These are phyloP conservation scores for Cryphonectria japonica DNA, from an alignment of 2,329 filamentous ascomycete species.

Conservation along the genomic window DNA sequence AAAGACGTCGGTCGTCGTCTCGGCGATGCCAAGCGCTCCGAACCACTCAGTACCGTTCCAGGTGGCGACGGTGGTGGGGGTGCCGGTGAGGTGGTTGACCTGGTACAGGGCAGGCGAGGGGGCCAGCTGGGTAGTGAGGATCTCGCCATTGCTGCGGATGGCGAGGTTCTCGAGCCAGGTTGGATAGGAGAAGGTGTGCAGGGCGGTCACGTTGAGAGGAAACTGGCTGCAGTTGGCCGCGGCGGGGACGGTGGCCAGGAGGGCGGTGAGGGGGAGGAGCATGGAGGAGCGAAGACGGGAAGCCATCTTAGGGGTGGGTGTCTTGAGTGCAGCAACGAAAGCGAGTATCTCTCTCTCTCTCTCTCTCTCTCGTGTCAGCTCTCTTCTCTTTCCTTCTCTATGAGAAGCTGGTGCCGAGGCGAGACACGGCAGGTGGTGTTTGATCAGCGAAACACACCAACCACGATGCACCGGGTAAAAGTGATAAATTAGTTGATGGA, in stretches of 20 bases:
- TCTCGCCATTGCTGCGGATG: constrained; percentile 23
- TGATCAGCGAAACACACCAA: background rate
- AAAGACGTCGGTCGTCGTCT: constrained; percentile 15
- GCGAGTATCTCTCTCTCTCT: background rate
- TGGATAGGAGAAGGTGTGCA: constrained; percentile 16
- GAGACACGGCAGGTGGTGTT: background rate
- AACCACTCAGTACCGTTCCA: constrained; percentile 10
- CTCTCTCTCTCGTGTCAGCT: too few species aligned
- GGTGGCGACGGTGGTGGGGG: constrained; percentile 8
- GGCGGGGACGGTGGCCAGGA: background rate
- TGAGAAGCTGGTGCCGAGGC: background rate
- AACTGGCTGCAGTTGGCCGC: background rate
- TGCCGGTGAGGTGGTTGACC: constrained; percentile 20
- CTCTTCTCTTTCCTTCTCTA: too few species aligned
- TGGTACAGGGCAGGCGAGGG: constrained; percentile 17
- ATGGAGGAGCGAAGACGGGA: background rate
- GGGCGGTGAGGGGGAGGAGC: constrained; percentile 6
- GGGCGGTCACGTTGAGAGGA: constrained; percentile 12
- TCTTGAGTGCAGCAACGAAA: background rate
- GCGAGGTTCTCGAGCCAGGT: constrained; percentile 25
- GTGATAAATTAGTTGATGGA: background rate
- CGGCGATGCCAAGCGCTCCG: constrained; percentile 18
- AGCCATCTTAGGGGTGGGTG: constrained; percentile 9
- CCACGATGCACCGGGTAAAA: background rate
- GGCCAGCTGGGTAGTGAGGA: constrained; percentile 21